Base-by-base conservation (phyloP, 805 yeast species). In the Hanseniaspora jakobsenii region DNA sequence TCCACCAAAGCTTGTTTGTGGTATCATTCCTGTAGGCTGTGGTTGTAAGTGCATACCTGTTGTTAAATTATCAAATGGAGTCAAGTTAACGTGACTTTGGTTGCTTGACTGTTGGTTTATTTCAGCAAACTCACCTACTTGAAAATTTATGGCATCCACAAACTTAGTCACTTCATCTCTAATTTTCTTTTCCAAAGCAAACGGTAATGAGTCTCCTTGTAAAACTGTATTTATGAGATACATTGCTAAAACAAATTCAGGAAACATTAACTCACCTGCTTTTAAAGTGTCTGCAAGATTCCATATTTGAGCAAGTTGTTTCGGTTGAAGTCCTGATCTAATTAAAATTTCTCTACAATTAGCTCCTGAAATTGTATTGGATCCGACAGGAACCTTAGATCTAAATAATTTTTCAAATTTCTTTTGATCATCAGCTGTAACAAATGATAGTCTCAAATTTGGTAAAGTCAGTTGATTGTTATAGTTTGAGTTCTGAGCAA, bases 201-300 rank as follows among this genome's bases (percentile, higher is more conserved):
- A 66, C 2, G 97, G 96, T 49, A 87, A 67, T 7, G 78, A 66
- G 52, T 82, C 86, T 29, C 95, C 94, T 53, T 74, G 76, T 52
- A 83, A 68, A 0, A 80, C 81, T 55, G 75, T 63, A 53, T 82
- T 81, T 58, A 94, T 86, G 53, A 89, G 68, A 60, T 86, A 89
- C 69, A 89, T 76, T 14, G 95, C 86, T 51, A 89, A 67, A 13
- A 94, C 94, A 67, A 89, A 89, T 61, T 89, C 96, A 2, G 97
- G 97, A 58, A 87, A 89, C 53, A 89, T 64, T 49, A 89, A 71
- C 45, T 76, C 71, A 2, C 97, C 97, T 6, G 91, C 78, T 54
- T 76, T 80, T 53, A 78, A 81, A 2, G 94, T 79, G 57, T 89
- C 97, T n/a, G 94, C 73, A 47, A 89, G 66, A 19, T 81, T 77